These are phyloP conservation scores for Cicer arietinum DNA, from an alignment of 306 rosid species.

Conservation along the genomic window DNA sequence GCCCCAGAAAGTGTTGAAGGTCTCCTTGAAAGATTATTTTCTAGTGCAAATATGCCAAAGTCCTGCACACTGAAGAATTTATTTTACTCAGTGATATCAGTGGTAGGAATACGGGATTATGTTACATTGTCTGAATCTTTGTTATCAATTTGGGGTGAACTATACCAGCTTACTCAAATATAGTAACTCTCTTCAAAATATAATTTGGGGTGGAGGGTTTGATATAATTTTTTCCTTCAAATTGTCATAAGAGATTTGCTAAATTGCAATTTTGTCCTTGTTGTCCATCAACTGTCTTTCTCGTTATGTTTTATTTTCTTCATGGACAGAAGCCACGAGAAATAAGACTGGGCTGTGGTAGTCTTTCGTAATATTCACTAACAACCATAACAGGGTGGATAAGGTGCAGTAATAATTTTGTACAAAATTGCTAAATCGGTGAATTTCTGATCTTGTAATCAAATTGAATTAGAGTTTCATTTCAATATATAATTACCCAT, in stretches of 20 bases:
- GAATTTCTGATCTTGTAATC: too few relatives aligned
- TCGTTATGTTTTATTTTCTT: neutral
- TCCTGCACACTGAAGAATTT: neutral
- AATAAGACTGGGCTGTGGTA: neutral
- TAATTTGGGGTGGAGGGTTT: neutral
- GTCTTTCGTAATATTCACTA: neutral
- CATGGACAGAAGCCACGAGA: neutral
- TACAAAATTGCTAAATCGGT: neutral
- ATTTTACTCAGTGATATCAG: neutral
- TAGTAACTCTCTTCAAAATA: neutral
- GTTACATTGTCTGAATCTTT: neutral
- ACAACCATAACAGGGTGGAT: neutral
- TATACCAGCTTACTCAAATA: neutral
- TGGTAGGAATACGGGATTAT: neutral
- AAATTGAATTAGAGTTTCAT: too few relatives aligned
- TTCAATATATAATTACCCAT: too few relatives aligned
- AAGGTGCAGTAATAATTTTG: neutral
- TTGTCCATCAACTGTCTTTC: too few relatives aligned
- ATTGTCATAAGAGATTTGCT: neutral
- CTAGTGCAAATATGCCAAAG: constrained; percentile 18
- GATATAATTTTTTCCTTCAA: neutral
- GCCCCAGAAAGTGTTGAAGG: constrained; percentile 16
- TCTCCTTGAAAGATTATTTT: constrained; percentile 6
- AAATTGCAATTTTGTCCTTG: neutral
- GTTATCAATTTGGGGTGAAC: neutral